Evolutionary conservation across 306 rosid species (phyloP).

Genomic region (Casuarina cunninghamiana): DNA sequence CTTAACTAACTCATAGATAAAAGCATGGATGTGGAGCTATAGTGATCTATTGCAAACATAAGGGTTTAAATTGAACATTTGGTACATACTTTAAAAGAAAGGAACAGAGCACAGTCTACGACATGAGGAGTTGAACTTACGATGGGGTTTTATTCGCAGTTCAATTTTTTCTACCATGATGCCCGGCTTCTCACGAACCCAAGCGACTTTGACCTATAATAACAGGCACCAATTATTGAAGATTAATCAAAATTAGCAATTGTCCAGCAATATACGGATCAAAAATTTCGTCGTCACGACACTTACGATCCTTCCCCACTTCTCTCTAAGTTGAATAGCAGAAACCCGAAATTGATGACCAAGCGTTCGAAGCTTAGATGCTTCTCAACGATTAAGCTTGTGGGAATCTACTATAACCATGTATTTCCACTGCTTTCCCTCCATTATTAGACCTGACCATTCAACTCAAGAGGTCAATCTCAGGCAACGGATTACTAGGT

Average conservation of each 20-base stretch:
- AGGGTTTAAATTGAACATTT: neutral
- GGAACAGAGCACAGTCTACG: too few relatives aligned
- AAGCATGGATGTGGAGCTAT: neutral
- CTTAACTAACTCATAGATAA: neutral
- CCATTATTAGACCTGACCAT: neutral
- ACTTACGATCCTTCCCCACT: too few relatives aligned
- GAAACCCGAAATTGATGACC: neutral
- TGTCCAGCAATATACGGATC: too few relatives aligned
- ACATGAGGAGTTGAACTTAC: neutral
- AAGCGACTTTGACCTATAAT: neutral
- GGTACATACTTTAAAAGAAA: neutral
- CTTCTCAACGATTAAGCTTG: neutral
- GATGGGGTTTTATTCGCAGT: neutral
- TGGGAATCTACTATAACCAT: too few relatives aligned
- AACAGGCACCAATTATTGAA: neutral
- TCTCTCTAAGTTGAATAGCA: too few relatives aligned
- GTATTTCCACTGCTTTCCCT: neutral
- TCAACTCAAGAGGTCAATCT: neutral
- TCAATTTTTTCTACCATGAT: neutral
- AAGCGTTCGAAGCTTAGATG: neutral
- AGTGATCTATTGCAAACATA: neutral
- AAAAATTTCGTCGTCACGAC: too few relatives aligned
- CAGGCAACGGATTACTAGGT: neutral
- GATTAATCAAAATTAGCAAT: neutral
- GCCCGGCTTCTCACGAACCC: neutral